Conservation (phyloP, 768 basidiomycete species). For the Mycena capillaripes region DNA sequence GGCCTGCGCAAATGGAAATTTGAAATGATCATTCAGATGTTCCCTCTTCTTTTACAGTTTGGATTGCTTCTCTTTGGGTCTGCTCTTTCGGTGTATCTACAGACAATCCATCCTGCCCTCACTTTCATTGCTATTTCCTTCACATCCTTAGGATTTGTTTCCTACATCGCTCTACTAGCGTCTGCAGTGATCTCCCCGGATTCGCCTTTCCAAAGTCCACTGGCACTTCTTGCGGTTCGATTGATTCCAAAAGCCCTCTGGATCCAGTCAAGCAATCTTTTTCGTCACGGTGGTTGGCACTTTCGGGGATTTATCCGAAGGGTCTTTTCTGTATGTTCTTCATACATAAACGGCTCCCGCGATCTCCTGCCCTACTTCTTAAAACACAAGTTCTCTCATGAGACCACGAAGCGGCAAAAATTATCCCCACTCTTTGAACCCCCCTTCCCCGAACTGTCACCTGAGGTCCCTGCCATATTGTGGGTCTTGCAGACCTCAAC, state of each 20-base stretch:
- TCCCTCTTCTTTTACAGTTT: slow-evolving; percentile 10
- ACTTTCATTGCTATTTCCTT: neutral
- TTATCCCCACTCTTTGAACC: neutral
- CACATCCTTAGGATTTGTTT: neutral
- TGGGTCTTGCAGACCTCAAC: slow-evolving; percentile 12
- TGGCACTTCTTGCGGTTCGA: neutral
- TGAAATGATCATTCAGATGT: neutral
- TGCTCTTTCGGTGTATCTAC: neutral
- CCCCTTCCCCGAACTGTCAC: neutral
- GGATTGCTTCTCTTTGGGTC: slow-evolving; percentile 1
- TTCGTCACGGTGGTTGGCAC: neutral
- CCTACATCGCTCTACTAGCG: neutral
- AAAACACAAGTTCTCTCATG: neutral
- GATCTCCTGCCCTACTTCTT: neutral
- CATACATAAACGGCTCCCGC: neutral
- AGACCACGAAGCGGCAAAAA: neutral
- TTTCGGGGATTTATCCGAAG: neutral
- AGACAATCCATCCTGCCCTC: neutral
- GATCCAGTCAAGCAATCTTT: neutral
- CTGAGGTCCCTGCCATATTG: neutral
- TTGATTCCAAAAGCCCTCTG: neutral
- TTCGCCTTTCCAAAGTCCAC: slow-evolving; percentile 6
- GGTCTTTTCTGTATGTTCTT: too few species aligned
- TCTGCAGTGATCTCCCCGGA: neutral
- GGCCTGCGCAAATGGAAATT: slow-evolving; percentile 15